A percentile compares a stretch with the other conserved stretches of the same genome.
phyloP scores from a whole-genome alignment of 306 rosid genomes.

The Corylus avellana region DNA sequence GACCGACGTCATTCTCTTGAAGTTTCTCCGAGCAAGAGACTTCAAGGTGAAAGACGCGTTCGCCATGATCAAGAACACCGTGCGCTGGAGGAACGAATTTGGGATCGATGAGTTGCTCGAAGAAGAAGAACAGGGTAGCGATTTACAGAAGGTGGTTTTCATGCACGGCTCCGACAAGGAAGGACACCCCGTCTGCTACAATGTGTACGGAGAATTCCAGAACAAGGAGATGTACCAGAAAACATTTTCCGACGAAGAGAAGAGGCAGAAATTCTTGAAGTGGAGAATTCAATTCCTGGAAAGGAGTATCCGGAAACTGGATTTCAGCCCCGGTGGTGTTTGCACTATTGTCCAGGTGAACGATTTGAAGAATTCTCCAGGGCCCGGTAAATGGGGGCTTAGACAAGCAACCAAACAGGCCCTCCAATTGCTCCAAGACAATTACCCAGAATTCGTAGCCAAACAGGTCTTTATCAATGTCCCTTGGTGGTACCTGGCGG shows the following conservation, averaged over 20 bases:
- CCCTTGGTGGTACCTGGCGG: conserved; percentile 84
- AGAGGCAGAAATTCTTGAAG: conserved; percentile 50
- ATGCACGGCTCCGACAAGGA: conserved; percentile 64
- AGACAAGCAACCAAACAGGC: conserved; percentile 75
- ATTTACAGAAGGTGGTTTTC: conserved; percentile 48
- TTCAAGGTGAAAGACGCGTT: conserved; percentile 68
- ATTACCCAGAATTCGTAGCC: conserved; percentile 78
- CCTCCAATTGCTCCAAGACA: conserved; percentile 64
- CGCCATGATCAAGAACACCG: conserved; percentile 65
- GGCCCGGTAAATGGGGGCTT: conserved; percentile 68
- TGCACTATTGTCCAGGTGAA: conserved; percentile 65
- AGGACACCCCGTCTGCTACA: conserved; percentile 81
- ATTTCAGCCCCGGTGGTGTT: conserved; percentile 62
- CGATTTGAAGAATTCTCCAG: conserved; percentile 70
- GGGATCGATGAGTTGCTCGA: conserved; percentile 50
- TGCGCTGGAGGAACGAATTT: conserved; percentile 66
- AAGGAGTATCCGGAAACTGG: conserved; percentile 60
- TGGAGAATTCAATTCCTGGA: conserved; percentile 71
- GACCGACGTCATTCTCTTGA: conserved; percentile 62
- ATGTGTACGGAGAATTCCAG: conserved; percentile 58
- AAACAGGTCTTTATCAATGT: conserved; percentile 85
- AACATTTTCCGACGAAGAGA: conserved; percentile 60
- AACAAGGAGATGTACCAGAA: conserved; percentile 61
- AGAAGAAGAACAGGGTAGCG: conserved; percentile 42
- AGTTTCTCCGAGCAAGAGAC: conserved; percentile 70